phyloP scores from a whole-genome alignment of 2,329 filamentous ascomycete species.

The Penicillium sp. region DNA sequence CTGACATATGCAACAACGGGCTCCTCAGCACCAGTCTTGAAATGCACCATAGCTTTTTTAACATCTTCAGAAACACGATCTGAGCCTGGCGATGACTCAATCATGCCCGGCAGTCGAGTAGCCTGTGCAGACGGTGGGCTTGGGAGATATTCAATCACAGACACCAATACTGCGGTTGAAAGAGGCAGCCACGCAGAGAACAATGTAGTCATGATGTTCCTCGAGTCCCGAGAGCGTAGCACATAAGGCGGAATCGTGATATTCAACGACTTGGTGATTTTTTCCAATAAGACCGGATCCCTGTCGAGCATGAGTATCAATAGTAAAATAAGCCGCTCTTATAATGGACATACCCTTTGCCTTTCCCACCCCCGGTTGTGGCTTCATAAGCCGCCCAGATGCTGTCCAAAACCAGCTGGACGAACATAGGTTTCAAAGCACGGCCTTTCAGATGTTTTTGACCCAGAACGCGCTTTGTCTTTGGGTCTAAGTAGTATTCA shows the following conservation, averaged over 20 bases:
- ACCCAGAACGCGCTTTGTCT: conserved; percentile 88
- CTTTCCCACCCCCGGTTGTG: conserved; percentile 75
- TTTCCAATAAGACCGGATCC: conserved; percentile 78
- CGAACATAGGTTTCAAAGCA: conserved; percentile 92
- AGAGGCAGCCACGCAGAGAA: conserved; percentile 89
- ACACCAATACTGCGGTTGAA: conserved; percentile 87
- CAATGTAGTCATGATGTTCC: conserved; percentile 77
- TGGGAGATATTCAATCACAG: conserved; percentile 87
- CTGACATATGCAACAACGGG: conserved; percentile 93
- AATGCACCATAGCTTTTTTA: conserved; percentile 76
- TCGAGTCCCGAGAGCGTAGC: conserved; percentile 76
- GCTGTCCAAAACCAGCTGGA: conserved; percentile 90
- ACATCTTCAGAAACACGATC: conserved; percentile 66
- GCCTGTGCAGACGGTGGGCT: conserved; percentile 78
- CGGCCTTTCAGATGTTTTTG: conserved; percentile 91
- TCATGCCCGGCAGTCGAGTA: conserved; percentile 71
- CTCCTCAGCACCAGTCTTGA: conserved; percentile 66
- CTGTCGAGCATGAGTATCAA: conserved; percentile 46
- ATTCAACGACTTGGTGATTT: conserved; percentile 88
- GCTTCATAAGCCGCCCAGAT: conserved; percentile 96
- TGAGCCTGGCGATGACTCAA: conserved; percentile 75
- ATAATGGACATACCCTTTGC: conserved; percentile 65
- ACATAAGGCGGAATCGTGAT: conserved; percentile 83
- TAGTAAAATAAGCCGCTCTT: background rate
- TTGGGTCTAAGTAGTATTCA: conserved; percentile 92